A percentile compares a stretch with the other conserved stretches of the same genome.
These are phyloP conservation scores for Didymella lethalis DNA, from an alignment of 2,329 filamentous ascomycete genomes.

Conservation along the genomic window DNA sequence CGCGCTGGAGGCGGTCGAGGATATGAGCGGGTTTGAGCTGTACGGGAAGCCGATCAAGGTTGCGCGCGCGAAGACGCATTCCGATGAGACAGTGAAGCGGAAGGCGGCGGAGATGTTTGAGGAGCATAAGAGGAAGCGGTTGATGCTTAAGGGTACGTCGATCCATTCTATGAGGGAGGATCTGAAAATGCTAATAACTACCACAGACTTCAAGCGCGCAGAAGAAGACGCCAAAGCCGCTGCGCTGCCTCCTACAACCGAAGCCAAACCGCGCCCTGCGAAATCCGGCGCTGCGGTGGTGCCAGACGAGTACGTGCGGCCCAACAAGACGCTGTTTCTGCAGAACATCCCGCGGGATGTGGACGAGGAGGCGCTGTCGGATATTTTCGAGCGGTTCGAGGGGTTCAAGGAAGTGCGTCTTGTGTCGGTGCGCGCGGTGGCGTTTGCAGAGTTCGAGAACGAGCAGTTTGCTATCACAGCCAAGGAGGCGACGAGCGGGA, in stretches of 20 bases:
- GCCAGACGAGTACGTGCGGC: slow-evolving; percentile 96
- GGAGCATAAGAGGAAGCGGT: slow-evolving; percentile 79
- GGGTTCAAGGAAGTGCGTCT: slow-evolving; percentile 92
- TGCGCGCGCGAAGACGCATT: slow-evolving; percentile 80
- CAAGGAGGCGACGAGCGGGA: slow-evolving; percentile 90
- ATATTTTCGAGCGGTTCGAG: slow-evolving; percentile 87
- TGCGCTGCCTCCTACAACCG: slow-evolving; percentile 67
- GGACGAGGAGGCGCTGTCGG: slow-evolving; percentile 78
- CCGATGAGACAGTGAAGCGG: slow-evolving; percentile 83
- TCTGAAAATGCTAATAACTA: not conserved
- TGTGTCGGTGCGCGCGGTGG: slow-evolving; percentile 88
- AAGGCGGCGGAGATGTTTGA: slow-evolving; percentile 86
- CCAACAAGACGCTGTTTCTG: slow-evolving; percentile 95
- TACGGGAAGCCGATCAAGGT: slow-evolving; percentile 91
- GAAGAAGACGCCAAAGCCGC: slow-evolving; percentile 80
- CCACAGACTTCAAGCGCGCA: slow-evolving; percentile 77
- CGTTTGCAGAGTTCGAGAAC: slow-evolving; percentile 94
- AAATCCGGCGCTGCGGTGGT: slow-evolving; percentile 77
- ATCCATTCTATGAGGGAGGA: not conserved
- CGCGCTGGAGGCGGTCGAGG: slow-evolving; percentile 83
- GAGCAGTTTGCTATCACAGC: slow-evolving; percentile 89
- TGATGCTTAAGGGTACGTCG: slow-evolving; percentile 84
- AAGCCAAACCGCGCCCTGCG: slow-evolving; percentile 63
- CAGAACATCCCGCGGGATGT: slow-evolving; percentile 90
- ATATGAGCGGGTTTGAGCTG: slow-evolving; percentile 89